Conservation (phyloP, 306 rosid genomes). For the Cucurbita pepo region DNA sequence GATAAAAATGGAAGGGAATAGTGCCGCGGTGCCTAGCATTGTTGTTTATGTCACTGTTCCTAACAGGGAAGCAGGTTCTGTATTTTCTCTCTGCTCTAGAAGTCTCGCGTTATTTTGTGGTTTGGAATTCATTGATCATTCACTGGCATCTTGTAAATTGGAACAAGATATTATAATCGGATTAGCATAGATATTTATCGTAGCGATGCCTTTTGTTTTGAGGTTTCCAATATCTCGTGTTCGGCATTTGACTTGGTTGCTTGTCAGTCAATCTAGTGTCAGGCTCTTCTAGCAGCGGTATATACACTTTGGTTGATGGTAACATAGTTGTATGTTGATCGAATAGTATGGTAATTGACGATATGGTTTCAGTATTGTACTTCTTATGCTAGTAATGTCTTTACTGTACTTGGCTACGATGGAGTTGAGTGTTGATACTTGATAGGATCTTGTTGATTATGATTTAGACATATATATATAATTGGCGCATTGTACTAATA, state of each 20-base stretch:
- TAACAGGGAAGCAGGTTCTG: constrained; percentile 67
- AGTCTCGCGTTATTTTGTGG: not conserved
- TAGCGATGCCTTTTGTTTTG: not conserved
- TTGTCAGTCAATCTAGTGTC: not conserved
- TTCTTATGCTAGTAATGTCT: not conserved
- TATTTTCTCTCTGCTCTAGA: not conserved
- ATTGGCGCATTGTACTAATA: not conserved
- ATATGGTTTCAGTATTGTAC: not conserved
- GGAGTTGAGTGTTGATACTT: not conserved
- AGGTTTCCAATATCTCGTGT: not conserved
- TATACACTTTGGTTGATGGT: not conserved
- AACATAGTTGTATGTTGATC: not conserved
- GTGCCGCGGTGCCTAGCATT: constrained; percentile 60
- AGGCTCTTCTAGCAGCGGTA: not conserved
- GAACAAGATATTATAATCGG: not conserved
- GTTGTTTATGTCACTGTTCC: constrained; percentile 95
- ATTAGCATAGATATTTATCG: not conserved
- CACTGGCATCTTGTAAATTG: not conserved
- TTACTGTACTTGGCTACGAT: not conserved
- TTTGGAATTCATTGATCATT: not conserved
- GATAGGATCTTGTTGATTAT: not conserved
- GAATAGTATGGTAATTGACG: not conserved
- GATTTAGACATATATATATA: not conserved
- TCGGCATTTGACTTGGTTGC: not conserved
- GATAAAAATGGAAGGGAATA: constrained; percentile 47